phyloP scores from a whole-genome alignment of 371 early-diverging fungal species.

The Encephalitozoon romaleae region DNA sequence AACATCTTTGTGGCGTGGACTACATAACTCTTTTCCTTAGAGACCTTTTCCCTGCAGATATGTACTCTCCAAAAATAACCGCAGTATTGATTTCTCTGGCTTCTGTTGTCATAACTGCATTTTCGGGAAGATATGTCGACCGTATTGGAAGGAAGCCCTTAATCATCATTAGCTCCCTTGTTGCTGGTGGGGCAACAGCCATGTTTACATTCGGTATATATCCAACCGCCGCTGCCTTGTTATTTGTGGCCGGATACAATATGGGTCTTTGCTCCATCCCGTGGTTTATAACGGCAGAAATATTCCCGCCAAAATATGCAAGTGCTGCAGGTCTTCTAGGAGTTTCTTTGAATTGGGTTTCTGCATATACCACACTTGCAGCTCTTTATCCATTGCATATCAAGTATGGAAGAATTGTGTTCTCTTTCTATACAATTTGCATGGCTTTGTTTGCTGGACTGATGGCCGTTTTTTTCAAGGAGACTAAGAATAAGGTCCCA shows the following conservation, averaged over 20 bases:
- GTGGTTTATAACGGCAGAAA: conserved; percentile 71
- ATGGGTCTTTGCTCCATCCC: conserved; percentile 67
- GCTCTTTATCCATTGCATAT: not conserved
- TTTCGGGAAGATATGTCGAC: conserved; percentile 70
- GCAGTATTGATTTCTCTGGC: not conserved
- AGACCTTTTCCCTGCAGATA: not conserved
- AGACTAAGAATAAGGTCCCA: conserved; percentile 33
- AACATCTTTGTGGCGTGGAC: conserved; percentile 76
- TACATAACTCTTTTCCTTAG: conserved; percentile 69
- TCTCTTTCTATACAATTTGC: conserved; percentile 10
- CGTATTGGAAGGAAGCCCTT: conserved; percentile 69
- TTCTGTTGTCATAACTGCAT: conserved; percentile 64
- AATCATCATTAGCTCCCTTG: conserved; percentile 65
- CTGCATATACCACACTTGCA: conserved; percentile 24
- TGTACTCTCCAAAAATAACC: not conserved
- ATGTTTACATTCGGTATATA: conserved; percentile 61
- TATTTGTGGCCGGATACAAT: conserved; percentile 70
- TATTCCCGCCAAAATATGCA: conserved; percentile 63
- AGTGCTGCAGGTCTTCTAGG: conserved; percentile 1
- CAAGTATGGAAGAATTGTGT: not conserved
- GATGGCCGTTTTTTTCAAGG: conserved; percentile 16
- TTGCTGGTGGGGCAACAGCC: conserved; percentile 63
- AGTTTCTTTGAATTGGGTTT: conserved; percentile 33
- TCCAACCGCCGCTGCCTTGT: conserved; percentile 66
- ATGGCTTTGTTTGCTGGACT: conserved; percentile 15